Evolutionary conservation across 306 rosid species (phyloP), one percentile per base, ranked within the genome.

Genomic region (Dalbergia cultrata): DNA sequence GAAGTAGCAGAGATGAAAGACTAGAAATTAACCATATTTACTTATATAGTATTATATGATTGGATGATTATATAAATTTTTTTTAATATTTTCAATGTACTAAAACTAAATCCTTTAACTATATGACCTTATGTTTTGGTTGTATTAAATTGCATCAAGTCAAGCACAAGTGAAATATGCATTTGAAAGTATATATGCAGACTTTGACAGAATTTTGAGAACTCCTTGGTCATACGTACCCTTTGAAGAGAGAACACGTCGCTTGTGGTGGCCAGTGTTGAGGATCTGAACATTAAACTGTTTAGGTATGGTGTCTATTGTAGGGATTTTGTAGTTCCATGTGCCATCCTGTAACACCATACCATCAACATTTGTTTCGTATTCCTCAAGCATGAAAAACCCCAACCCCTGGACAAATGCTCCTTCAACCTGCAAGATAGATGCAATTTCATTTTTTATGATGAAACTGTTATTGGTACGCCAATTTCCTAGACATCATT

Each of bases 371-470:
- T 91, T 85, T 78, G 91, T 72, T 81, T 80, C 56, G 72, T 90
- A 92, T 80, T 94, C 97, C 87, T 94, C 98, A 53, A 72, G 85
- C 98, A 91, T 89, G 86, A 88, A 92, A 82, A 92, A 94, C 53
- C 98, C 98, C 14, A 94, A 52, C 19, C 98, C 97, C 54, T 92
- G 97, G 65, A 94, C 88, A 84, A 94, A 94, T 70, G 95, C 86
- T 80, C 98, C 97, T 82, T 94, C 98, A 64, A 92, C 90, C 98
- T 94, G 91, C 85, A 88, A 72, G 50, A 49, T 61, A 72, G 50
- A 49, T 61, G 71, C 68, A 78, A 70, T 77, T 33, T n/a, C 7
- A 72, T 77, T 26, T 26, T 26, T 26, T 1, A 26, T 43, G 49
- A 7, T 7, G 9, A 7, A 43, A 43, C 9, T 2, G 49, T 43